A percentile compares a stretch with the other conserved stretches of the same genome.
phyloP scores from a whole-genome alignment of 345 rosid species.

The Citrus sinensis region DVS_A1.0 CM039165.1:34895501-34896000 shows the following conservation, averaged over 20 bases:
- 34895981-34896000: not conserved
- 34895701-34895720: not conserved
- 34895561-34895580: no score
- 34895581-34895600: not conserved
- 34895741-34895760: not conserved
- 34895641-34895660: not conserved
- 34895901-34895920: no score
- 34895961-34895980: not conserved
- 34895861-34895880: not conserved
- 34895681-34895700: not conserved
- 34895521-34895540: no score
- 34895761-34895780: not conserved
- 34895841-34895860: not conserved
- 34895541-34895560: not conserved
- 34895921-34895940: no score
- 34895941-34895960: no score
- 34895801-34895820: not conserved
- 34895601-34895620: not conserved
- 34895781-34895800: not conserved
- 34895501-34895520: not conserved
- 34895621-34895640: not conserved
- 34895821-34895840: no score
- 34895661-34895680: not conserved
- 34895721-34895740: not conserved
- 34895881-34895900: not conserved